Conservation (phyloP, 176 grass and related monocot genomes). For the Oryza australiensis region DNA sequence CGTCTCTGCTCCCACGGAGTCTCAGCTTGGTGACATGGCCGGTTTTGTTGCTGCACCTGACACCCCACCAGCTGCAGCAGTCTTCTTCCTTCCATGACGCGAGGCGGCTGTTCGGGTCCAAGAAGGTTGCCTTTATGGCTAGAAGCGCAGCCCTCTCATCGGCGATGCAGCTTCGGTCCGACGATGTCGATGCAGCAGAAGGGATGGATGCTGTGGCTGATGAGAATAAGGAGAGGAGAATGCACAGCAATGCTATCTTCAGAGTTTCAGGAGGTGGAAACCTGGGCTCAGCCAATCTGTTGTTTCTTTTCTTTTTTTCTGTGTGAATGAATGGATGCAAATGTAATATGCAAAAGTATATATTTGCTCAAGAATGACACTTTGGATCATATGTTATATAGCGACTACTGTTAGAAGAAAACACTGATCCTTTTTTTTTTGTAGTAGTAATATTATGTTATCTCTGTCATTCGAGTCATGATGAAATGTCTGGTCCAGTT, state of each 20-base stretch:
- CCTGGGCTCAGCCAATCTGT: neutral
- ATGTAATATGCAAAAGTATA: neutral
- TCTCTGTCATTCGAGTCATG: neutral
- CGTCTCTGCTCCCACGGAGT: neutral
- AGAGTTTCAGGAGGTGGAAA: constrained; percentile 1
- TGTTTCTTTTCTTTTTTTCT: neutral
- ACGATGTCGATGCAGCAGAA: neutral
- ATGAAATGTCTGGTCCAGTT: no score
- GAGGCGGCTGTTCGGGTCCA: constrained; percentile 12
- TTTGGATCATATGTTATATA: constrained; percentile 28
- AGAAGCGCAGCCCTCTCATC: constrained; percentile 29
- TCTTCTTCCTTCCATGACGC: constrained; percentile 42
- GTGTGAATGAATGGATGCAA: neutral
- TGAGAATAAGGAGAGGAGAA: neutral
- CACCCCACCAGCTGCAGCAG: constrained; percentile 43
- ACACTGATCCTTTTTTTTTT: neutral
- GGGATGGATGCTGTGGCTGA: neutral
- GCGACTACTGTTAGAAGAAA: neutral
- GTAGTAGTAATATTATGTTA: no score
- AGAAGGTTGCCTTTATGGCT: constrained; percentile 33
- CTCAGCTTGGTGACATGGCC: constrained; percentile 49
- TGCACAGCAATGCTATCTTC: neutral
- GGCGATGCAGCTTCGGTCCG: constrained; percentile 6
- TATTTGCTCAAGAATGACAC: neutral
- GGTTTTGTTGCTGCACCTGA: constrained; percentile 31